A percentile compares a stretch with the other conserved stretches of the same genome.
Evolutionary conservation across 2,329 filamentous ascomycete genomes (phyloP).

Genomic region (Penicillium paneum): DNA sequence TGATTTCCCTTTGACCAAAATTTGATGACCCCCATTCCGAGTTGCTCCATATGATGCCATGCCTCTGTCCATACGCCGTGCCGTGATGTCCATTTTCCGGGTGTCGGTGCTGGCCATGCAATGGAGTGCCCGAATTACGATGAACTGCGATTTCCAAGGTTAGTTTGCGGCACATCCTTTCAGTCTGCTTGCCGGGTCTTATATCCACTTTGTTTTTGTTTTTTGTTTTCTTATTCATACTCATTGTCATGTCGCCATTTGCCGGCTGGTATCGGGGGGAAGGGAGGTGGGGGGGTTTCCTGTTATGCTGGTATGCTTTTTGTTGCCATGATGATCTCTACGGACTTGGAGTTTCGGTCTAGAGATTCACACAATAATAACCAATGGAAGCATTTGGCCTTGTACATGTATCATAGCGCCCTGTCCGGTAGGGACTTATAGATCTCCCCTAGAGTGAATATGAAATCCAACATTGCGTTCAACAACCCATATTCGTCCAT

Average conservation of each 20-base stretch:
- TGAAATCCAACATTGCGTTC: background rate
- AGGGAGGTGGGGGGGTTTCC: background rate
- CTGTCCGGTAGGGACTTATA: background rate
- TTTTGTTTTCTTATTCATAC: conserved; percentile 7
- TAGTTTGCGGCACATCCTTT: conserved; percentile 12
- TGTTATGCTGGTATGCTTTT: conserved; percentile 10
- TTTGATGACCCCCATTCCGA: conserved; percentile 17
- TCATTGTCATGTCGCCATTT: conserved; percentile 1
- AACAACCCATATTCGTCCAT: background rate
- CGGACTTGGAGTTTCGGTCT: conserved; percentile 9
- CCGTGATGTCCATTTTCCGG: background rate
- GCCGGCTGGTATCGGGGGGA: conserved; percentile 3
- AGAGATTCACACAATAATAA: conserved; percentile 22
- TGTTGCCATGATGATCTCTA: conserved; percentile 9
- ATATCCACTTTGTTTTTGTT: conserved; percentile 18
- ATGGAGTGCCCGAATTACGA: conserved; percentile 21
- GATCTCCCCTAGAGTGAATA: background rate
- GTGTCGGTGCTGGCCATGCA: conserved; percentile 6
- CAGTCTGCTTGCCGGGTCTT: conserved; percentile 14
- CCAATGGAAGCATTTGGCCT: conserved; percentile 21
- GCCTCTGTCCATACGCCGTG: conserved; percentile 6
- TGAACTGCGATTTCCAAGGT: conserved; percentile 15
- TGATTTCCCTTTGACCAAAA: conserved; percentile 7
- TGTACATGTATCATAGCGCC: conserved; percentile 4
- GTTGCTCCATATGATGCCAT: conserved; percentile 15